Evolutionary conservation across 495 filamentous ascomycete species (phyloP), one percentile per base, ranked within the genome.

Genomic region (Cudoniella acicularis): DNA sequence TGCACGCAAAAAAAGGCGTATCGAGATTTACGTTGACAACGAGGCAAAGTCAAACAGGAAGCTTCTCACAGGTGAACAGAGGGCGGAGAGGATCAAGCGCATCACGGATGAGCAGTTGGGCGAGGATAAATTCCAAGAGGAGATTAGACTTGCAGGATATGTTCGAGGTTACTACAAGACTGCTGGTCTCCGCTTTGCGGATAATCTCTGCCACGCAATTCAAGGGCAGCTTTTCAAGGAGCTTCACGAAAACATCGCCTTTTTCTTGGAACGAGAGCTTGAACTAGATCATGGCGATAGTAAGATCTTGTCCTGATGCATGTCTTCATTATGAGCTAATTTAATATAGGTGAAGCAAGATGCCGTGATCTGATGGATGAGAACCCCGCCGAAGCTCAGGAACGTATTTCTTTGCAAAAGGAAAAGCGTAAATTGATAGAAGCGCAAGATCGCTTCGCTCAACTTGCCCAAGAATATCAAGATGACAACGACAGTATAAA

Each of bases 161-260:
- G 74, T 82, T 11, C 62, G 79, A 0, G 80, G 76, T 0, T 82
- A 83, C 59, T 83, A 83, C 46, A 68, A 74, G 20, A 79, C 75
- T 2, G 77, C 79, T 1, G 75, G 74, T 1, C 62, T 72, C 21
- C 73, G 81, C 1, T 81, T 82, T 47, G 70, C 76, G 0, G 81
- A 84, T 61, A 68, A 67, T 17, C 73, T 79, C 0, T 73, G 75
- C 2, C 73, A 77, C 21, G 69, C 71, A 56, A 72, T 82, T 40
- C 73, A 76, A 58, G 72, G 71, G 0, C 70, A 75, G n/a, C 61
- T 80, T 11, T 68, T 83, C 16, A 70, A 72, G 1, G 64, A 60
- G 0, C 63, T 72, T 18, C 54, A 73, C 1, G 46, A 64, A 13
- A 55, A 69, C 0, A 67, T 77, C 3, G 67, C 72, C 0, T 62